Evolutionary conservation across 2,329 filamentous ascomycete species (phyloP), one percentile per base, ranked within the genome.

Genomic region (Trichophyton simii): DNA sequence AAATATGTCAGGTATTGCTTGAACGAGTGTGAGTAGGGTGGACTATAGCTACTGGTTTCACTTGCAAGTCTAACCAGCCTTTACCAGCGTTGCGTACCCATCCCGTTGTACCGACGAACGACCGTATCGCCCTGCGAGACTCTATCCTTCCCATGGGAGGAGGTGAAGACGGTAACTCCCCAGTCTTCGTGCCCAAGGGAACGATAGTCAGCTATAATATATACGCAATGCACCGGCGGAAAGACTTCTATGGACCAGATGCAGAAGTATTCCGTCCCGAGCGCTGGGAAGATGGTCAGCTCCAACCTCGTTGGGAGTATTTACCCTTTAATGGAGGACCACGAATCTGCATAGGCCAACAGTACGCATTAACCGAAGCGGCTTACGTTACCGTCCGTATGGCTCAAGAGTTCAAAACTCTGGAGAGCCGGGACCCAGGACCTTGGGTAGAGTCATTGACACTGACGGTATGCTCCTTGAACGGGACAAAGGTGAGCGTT

Each of bases 201-300:
- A 84, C 84, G 1, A 73, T 80, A 4, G 77, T 94, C 63, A 78
- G 75, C 54, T 94, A 90, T 77, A 84, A 80, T 55, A 79, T 86
- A 0, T 80, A 89, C 60, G 74, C 83, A 3, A 88, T 92, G 87
- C 88, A 94, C 69, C 84, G 88, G 1, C 82, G 87, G 13, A 72
- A 70, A 44, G 79, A 81, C 67, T 73, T 87, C 6, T 87, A 86
- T 68, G 84, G 83, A 8, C 70, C 78, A 0, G 71, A 73, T 0
- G 77, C 77, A 1, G 72, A 77, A 0, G 74, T 71, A 31, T 65
- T 65, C 18, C 78, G 78, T 63, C 87, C 87, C 0, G 86, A 89
- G 57, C 78, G 87, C 61, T 91, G 87, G 87, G 65, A 68, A n/a
- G 76, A 76, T 20, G 80, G 78, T 78, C 74, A 74, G 44, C 79